A percentile compares a stretch with the other conserved stretches of the same genome.
These are phyloP conservation scores for Metschnikowia anglica DNA, from an alignment of 805 yeast species.

Conservation along the genomic window DNA sequence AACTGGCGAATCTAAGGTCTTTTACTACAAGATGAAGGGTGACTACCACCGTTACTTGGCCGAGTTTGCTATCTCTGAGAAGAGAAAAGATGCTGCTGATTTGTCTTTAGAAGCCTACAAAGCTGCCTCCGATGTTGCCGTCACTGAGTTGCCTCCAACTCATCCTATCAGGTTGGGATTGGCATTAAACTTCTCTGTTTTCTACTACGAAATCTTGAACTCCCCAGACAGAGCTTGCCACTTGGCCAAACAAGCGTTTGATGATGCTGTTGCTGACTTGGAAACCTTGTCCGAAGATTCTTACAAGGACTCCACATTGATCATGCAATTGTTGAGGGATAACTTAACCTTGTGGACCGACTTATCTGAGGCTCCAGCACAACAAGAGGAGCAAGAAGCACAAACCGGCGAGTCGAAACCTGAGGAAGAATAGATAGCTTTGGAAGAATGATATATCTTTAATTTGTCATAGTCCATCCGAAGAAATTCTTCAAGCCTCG, in stretches of 20 bases:
- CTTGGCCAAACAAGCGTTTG: slow-evolving; percentile 98
- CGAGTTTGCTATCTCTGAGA: slow-evolving; percentile 89
- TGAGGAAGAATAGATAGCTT: slow-evolving; percentile 28
- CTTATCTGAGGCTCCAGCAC: slow-evolving; percentile 72
- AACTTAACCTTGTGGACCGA: slow-evolving; percentile 98
- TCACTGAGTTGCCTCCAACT: slow-evolving; percentile 95
- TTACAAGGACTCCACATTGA: slow-evolving; percentile 96
- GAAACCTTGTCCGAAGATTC: slow-evolving; percentile 97
- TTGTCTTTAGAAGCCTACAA: slow-evolving; percentile 92
- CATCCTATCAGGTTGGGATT: slow-evolving; percentile 98
- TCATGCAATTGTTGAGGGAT: slow-evolving; percentile 98
- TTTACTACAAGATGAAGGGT: slow-evolving; percentile 99
- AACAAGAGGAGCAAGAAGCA: slow-evolving; percentile 35
- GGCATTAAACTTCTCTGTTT: slow-evolving; percentile 96
- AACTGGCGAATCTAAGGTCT: slow-evolving; percentile 96
- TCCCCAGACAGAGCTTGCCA: slow-evolving; percentile 99
- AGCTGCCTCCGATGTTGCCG: slow-evolving; percentile 95
- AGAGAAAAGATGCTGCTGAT: slow-evolving; percentile 90
- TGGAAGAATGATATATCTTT: slow-evolving; percentile 14
- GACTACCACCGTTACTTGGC: slow-evolving; percentile 99
- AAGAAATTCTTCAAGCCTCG: slow-evolving; percentile 12
- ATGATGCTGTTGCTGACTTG: slow-evolving; percentile 98
- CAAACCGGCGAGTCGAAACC: slow-evolving; percentile 25
- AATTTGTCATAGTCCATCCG: slow-evolving; percentile 15
- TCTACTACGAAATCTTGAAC: slow-evolving; percentile 96